Base-by-base conservation (phyloP, 768 basidiomycete species). In the Ephemerocybe angulata region DNA sequence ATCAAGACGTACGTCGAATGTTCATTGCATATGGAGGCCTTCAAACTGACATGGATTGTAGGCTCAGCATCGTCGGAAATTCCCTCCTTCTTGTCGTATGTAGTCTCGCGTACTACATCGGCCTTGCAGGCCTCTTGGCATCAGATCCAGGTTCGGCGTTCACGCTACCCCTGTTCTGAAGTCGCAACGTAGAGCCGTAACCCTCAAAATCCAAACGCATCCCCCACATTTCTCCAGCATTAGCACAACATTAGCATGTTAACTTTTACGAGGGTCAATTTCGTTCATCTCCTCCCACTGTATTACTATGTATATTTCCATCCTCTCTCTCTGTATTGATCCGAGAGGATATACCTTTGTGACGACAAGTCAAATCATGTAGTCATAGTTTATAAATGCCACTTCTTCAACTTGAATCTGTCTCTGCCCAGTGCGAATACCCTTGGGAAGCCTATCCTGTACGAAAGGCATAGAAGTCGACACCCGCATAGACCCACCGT, bases 41-140 rank as follows among this genome's bases (percentile, higher is more conserved):
- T 2, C 7, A 19, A 13, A 22, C 21, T 27, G 6, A 17, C 25
- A 3, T 41, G 11, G 29, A 13, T 22, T 29, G 11, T 33, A 56
- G 55, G 1, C 49, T 56, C n/a, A 42, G 50, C 31, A 51, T 22
- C 24, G 49, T 51, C 24, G 55, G 55, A n/a, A 56, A 51, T 22
- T 29, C 55, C 10, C 49, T 56, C 17, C 50, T 56, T n/a, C 5
- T 56, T 25, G 55, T 44, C 22, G 55, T 56, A 17, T 42, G 25
- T 13, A n/a, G 28, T 6, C 17, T 31, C 4, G 55, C 55, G 5
- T 56, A 56, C 29, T 56, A 56, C 50, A 56, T 56, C 21, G 55
- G 55, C 15, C 38, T 56, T 12, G 55, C 55, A 2, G 55, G 30
- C 24, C 55, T 56, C 24, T 30, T 56, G 1, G 28, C 31, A 3